A percentile compares a stretch with the other conserved stretches of the same genome.
These are phyloP conservation scores for Geotrichum klebahnii DNA, from an alignment of 1,139 yeast species.

Conservation along the genomic window DNA sequence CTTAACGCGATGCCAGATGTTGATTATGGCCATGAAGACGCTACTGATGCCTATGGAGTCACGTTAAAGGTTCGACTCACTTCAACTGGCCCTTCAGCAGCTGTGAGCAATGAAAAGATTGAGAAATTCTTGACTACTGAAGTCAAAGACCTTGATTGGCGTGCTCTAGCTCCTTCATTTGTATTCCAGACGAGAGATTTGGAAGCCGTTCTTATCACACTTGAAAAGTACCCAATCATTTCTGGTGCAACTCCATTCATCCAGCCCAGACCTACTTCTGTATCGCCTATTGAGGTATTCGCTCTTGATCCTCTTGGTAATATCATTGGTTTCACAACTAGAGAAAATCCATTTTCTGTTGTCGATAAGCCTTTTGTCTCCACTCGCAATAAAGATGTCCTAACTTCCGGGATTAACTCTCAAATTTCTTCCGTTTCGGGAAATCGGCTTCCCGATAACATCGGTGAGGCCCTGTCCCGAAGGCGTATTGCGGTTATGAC, in stretches of 20 bases:
- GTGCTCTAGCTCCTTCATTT: slow-evolving; percentile 37
- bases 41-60: slow-evolving; percentile 35
- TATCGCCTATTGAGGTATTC: slow-evolving; percentile 45
- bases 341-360: slow-evolving; percentile 36
- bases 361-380: slow-evolving; percentile 23
- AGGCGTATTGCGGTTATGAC: slow-evolving; percentile 91
- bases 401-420: slow-evolving; percentile 9
- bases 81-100: slow-evolving; percentile 28
- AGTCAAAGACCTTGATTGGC: slow-evolving; percentile 37
- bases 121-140: slow-evolving; percentile 25
- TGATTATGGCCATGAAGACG: slow-evolving; percentile 15
- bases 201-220: slow-evolving; percentile 22
- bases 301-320: slow-evolving; percentile 60
- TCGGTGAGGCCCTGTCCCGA: slow-evolving; percentile 7
- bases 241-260: slow-evolving; percentile 24
- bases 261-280: slow-evolving; percentile 38
- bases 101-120: slow-evolving; percentile 24
- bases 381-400: slow-evolving; percentile 11
- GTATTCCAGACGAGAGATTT: slow-evolving; percentile 36
- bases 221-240: slow-evolving; percentile 18
- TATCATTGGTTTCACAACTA: slow-evolving; percentile 53
- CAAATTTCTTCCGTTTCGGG: slow-evolving; percentile 1
- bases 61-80: slow-evolving; percentile 38
- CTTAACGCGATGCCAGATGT: slow-evolving; percentile 28
- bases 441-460: slow-evolving; percentile 12